Percentiles rank a stretch among this genome's conserved stretches.
These are phyloP conservation scores for Eutrema salsugineum DNA, from an alignment of 441 rosid genomes.

Conservation along the genomic window DNA sequence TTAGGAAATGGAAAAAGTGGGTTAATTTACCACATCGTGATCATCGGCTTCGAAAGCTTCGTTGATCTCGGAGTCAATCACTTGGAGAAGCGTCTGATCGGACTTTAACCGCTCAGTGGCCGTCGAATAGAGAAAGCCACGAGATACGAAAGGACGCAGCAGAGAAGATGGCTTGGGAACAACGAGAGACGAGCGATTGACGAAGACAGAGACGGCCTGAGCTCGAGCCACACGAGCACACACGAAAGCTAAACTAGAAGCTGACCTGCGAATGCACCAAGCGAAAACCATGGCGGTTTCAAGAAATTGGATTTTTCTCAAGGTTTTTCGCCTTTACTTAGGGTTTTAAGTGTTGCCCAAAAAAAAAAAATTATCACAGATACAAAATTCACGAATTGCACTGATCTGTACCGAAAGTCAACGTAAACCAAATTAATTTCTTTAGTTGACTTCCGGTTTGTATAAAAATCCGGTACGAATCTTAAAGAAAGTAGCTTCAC, in stretches of 20 bases:
- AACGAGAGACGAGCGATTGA: slow-evolving; percentile 23
- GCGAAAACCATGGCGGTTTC: slow-evolving; percentile 38
- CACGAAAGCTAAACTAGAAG: slow-evolving; percentile 37
- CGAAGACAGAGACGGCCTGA: slow-evolving; percentile 33
- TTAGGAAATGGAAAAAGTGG: background rate
- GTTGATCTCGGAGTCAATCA: slow-evolving; percentile 57
- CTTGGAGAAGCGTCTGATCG: slow-evolving; percentile 48
- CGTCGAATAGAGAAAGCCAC: slow-evolving; percentile 33
- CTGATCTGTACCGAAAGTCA: no score
- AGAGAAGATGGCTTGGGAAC: slow-evolving; percentile 21
- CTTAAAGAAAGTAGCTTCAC: background rate
- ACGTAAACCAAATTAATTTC: no score
- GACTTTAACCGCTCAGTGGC: slow-evolving; percentile 35
- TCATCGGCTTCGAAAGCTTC: slow-evolving; percentile 43
- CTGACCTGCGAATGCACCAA: slow-evolving; percentile 51
- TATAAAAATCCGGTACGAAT: no score
- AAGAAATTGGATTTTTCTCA: slow-evolving; percentile 4
- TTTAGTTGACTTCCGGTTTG: no score
- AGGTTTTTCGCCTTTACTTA: background rate
- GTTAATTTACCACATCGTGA: slow-evolving; percentile 29
- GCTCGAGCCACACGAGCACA: slow-evolving; percentile 38
- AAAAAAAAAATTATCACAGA: no score
- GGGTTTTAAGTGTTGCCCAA: background rate
- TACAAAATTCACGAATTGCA: no score
- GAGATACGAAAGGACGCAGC: slow-evolving; percentile 23